Conservation (phyloP, 2,329 filamentous ascomycete genomes). For the Xylaria sp. region DNA sequence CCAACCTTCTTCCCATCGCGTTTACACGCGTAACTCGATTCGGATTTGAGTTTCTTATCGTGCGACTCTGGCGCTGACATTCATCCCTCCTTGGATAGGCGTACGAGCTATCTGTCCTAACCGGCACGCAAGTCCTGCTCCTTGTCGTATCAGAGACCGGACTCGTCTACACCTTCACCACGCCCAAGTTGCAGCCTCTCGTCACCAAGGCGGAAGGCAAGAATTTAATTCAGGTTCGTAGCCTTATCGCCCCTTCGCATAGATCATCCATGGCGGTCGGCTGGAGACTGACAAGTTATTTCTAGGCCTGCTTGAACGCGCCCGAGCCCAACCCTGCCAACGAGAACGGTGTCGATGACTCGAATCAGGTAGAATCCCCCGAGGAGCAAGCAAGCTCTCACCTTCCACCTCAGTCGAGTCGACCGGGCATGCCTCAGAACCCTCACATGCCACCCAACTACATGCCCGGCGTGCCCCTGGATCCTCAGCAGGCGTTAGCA, state of each 20-base stretch:
- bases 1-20: conserved; percentile 12
- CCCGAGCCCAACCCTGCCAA: conserved; percentile 83
- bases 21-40: conserved; percentile 24
- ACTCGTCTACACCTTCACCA: conserved; percentile 97
- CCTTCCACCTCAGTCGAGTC: conserved; percentile 66
- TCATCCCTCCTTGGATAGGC: conserved; percentile 59
- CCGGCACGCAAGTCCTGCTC: conserved; percentile 93
- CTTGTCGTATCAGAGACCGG: conserved; percentile 97
- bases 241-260: background rate
- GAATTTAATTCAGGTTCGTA: conserved; percentile 90
- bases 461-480: conserved; percentile 67
- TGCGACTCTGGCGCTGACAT: conserved; percentile 23
- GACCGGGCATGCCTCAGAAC: conserved; percentile 68
- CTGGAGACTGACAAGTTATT: conserved; percentile 37
- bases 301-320: conserved; percentile 90
- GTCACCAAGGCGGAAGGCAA: conserved; percentile 99
- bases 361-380: conserved; percentile 81
- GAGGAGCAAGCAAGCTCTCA: conserved; percentile 83
- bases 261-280: background rate
- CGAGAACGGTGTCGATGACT: conserved; percentile 79
- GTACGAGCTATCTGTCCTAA: conserved; percentile 96
- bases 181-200: conserved; percentile 94
- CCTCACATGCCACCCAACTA: conserved; percentile 66
- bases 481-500: conserved; percentile 76
- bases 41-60: conserved; percentile 16